A percentile compares a stretch with the other conserved stretches of the same genome.
Evolutionary conservation across 805 yeast genomes (phyloP).

Genomic region (Candida sanyiensis): DNA sequence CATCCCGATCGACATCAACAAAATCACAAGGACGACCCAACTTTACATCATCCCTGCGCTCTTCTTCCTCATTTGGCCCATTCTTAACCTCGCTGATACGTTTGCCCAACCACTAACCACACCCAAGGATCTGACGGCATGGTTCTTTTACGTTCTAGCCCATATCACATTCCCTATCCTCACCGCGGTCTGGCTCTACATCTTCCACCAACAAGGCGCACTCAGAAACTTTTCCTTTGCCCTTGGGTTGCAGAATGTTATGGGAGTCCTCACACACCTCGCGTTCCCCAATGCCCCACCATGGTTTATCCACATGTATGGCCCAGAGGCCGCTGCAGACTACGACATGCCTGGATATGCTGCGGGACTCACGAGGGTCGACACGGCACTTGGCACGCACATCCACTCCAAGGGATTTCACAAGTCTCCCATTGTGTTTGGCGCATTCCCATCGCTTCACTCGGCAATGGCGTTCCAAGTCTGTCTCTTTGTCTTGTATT

Average conservation of each 20-base stretch:
- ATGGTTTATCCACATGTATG: constrained; percentile 61
- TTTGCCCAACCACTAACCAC: constrained; percentile 38
- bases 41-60: constrained; percentile 30
- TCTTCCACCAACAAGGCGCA: constrained; percentile 64
- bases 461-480: constrained; percentile 57
- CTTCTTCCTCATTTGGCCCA: constrained; percentile 40
- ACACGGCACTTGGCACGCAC: constrained; percentile 55
- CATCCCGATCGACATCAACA: constrained; percentile 11
- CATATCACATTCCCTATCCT: constrained; percentile 58
- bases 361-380: constrained; percentile 66
- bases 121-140: constrained; percentile 48
- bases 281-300: constrained; percentile 70
- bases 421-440: constrained; percentile 64
- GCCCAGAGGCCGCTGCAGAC: constrained; percentile 47
- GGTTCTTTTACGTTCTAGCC: constrained; percentile 56
- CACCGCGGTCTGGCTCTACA: constrained; percentile 56
- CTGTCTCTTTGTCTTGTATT: constrained; percentile 35
- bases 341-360: constrained; percentile 65
- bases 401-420: constrained; percentile 58
- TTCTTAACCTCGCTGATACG: constrained; percentile 41
- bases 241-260: constrained; percentile 54
- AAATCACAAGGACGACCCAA: constrained; percentile 14
- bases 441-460: constrained; percentile 58
- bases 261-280: constrained; percentile 56
- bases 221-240: constrained; percentile 47